Conservation (phyloP, 768 basidiomycete species). For the Boletus subcaerulescens region DNA sequence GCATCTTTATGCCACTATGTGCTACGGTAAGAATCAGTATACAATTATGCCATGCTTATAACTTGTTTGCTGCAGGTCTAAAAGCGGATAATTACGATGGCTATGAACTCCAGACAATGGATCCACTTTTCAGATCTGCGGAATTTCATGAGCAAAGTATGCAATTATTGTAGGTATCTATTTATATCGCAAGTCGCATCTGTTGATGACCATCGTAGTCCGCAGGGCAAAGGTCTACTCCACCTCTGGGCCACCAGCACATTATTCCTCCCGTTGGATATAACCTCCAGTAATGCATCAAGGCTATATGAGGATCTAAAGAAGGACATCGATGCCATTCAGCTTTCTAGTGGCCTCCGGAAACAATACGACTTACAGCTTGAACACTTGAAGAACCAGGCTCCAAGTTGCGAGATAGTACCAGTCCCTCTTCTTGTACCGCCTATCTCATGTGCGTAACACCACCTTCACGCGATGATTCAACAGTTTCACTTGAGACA, state of each 20-base stretch:
- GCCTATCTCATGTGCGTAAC: background rate
- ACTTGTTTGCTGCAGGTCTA: background rate
- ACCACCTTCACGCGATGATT: too few species aligned
- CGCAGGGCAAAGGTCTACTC: constrained; percentile 2
- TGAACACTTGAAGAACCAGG: background rate
- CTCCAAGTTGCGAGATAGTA: background rate
- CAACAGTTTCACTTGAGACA: too few species aligned
- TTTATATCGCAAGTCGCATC: too few species aligned
- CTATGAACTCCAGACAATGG: background rate
- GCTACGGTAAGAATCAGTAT: background rate
- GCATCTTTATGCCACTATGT: background rate
- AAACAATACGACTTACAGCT: constrained; percentile 4
- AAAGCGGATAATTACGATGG: background rate
- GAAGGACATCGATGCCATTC: background rate
- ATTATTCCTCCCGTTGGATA: background rate
- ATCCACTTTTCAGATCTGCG: background rate
- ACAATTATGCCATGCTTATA: background rate
- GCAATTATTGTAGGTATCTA: background rate
- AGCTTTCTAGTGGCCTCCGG: background rate
- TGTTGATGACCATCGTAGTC: background rate
- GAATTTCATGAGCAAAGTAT: background rate
- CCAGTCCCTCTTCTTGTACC: background rate
- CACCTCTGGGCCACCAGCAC: background rate
- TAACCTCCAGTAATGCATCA: background rate
- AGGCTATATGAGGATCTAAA: background rate